These are phyloP conservation scores for Plasmodium inui DNA, from an alignment of 169 alveolate species.

Conservation along the genomic window DNA sequence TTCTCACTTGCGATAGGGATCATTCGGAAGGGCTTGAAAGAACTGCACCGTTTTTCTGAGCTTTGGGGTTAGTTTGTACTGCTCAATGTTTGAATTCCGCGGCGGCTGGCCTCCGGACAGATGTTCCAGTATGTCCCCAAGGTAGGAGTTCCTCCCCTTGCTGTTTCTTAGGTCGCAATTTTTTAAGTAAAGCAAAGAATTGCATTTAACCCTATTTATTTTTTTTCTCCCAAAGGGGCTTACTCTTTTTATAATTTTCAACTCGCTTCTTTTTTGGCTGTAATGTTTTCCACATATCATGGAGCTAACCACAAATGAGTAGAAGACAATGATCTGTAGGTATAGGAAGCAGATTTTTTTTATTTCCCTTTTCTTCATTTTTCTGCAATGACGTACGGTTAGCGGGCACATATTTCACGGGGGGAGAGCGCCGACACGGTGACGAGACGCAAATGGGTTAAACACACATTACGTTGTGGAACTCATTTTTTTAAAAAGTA, in stretches of 20 bases:
- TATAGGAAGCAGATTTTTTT: slow-evolving; percentile 13
- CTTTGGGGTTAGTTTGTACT: slow-evolving; percentile 70
- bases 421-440: background rate
- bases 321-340: slow-evolving; percentile 35
- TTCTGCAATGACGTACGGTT: slow-evolving; percentile 5
- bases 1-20: slow-evolving; percentile 49
- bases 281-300: slow-evolving; percentile 21
- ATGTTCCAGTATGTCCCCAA: slow-evolving; percentile 23
- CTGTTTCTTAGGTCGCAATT: slow-evolving; percentile 17
- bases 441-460: background rate
- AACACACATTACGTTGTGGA: background rate
- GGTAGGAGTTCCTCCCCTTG: background rate
- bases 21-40: slow-evolving; percentile 42
- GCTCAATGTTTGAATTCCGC: slow-evolving; percentile 46
- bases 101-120: slow-evolving; percentile 40
- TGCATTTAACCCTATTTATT: slow-evolving; percentile 1
- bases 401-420: background rate
- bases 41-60: slow-evolving; percentile 64
- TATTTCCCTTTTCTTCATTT: slow-evolving; percentile 53
- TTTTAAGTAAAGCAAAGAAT: slow-evolving; percentile 28
- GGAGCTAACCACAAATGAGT: slow-evolving; percentile 23
- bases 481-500: background rate
- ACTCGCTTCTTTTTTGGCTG: background rate
- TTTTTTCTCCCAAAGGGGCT: slow-evolving; percentile 6
- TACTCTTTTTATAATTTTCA: background rate